Percentiles rank a stretch among this genome's conserved stretches.
These are phyloP conservation scores for Emericellopsis atlantica DNA, from an alignment of 2,329 filamentous ascomycete species.

Conservation along the genomic window DNA sequence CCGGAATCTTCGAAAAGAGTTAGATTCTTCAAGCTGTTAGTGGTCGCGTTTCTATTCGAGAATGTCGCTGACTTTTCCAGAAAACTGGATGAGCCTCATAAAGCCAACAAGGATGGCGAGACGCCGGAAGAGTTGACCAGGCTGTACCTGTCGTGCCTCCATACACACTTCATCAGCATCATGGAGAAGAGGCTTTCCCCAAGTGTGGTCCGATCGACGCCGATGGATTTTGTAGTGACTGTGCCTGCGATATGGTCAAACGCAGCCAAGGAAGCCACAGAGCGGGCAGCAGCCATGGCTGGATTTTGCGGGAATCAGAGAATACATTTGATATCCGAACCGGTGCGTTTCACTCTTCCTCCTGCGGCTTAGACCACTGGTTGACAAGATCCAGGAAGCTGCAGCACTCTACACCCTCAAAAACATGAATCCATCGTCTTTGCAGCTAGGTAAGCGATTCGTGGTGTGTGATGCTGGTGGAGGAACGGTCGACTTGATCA, in stretches of 20 bases:
- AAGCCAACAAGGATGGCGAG: conserved; percentile 16
- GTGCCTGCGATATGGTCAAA: conserved; percentile 49
- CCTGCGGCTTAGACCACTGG: background rate
- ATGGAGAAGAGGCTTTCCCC: conserved; percentile 28
- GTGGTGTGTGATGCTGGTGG: conserved; percentile 42
- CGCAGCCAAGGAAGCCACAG: conserved; percentile 36
- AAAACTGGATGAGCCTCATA: conserved; percentile 20
- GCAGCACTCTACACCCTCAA: conserved; percentile 36
- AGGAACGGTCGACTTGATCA: conserved; percentile 41
- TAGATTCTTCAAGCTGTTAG: conserved; percentile 36
- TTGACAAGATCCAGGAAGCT: conserved; percentile 24
- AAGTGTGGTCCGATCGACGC: conserved; percentile 26
- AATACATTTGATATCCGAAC: conserved; percentile 35
- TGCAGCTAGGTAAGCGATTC: conserved; percentile 32
- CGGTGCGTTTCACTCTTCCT: conserved; percentile 14
- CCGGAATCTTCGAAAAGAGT: conserved; percentile 24
- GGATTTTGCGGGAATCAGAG: conserved; percentile 25
- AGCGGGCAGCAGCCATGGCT: conserved; percentile 22
- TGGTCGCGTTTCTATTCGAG: conserved; percentile 1
- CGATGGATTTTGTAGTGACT: conserved; percentile 41
- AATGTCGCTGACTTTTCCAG: conserved; percentile 7
- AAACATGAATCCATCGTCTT: conserved; percentile 23
- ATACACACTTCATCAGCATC: conserved; percentile 31
- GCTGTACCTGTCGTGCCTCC: conserved; percentile 32
- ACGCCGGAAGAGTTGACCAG: conserved; percentile 21